phyloP scores from a whole-genome alignment of 2,329 filamentous ascomycete genomes.

The Thielaviopsis ethacetica region DNA sequence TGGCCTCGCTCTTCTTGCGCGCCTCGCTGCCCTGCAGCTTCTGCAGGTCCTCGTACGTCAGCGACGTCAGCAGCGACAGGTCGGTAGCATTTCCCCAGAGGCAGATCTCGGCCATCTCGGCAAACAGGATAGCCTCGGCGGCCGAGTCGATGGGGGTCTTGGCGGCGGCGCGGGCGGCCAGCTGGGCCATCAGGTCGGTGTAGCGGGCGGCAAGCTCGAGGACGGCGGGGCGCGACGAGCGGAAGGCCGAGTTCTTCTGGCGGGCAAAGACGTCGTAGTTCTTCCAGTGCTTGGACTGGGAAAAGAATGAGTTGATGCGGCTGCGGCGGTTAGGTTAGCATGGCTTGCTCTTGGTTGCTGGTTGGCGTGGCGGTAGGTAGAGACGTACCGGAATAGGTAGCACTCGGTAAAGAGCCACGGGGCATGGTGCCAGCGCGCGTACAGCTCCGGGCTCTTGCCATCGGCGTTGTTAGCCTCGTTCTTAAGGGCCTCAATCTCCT shows the following conservation, averaged over 20 bases:
- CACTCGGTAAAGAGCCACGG: constrained; percentile 89
- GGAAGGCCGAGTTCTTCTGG: constrained; percentile 85
- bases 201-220: constrained; percentile 69
- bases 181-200: constrained; percentile 42
- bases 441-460: constrained; percentile 26
- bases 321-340: constrained; percentile 22
- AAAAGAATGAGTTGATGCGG: constrained; percentile 67
- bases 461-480: constrained; percentile 8
- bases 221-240: constrained; percentile 74
- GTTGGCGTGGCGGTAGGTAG: background rate
- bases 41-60: constrained; percentile 92
- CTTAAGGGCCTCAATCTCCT: constrained; percentile 60
- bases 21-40: constrained; percentile 84
- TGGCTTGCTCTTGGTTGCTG: too few species aligned
- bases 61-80: constrained; percentile 72
- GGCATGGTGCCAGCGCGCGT: constrained; percentile 56
- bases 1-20: constrained; percentile 72
- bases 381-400: constrained; percentile 63
- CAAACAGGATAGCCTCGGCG: constrained; percentile 64
- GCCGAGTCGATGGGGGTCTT: constrained; percentile 35
- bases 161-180: constrained; percentile 38
- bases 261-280: constrained; percentile 75
- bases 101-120: constrained; percentile 90
- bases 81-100: constrained; percentile 97
- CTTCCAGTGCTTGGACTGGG: constrained; percentile 67